Percentiles rank a stretch among this genome's conserved stretches.
These are phyloP conservation scores for Kodamaea neixiangensis DNA, from an alignment of 805 yeast genomes.

Conservation along the genomic window DNA sequence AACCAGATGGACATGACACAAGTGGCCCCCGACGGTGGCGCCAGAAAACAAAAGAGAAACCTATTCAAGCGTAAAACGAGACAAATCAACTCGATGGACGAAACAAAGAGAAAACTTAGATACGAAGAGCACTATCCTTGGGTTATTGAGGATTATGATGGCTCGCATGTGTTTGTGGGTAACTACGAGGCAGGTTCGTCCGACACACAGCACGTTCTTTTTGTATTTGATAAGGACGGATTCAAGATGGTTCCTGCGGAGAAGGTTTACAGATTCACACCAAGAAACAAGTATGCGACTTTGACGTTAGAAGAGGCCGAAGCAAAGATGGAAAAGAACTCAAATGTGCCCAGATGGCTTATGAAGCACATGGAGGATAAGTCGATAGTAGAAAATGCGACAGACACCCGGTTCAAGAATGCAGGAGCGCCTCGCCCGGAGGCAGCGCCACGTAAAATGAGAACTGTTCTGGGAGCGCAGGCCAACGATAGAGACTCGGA, in stretches of 20 bases:
- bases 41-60: slow-evolving; percentile 61
- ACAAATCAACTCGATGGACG: slow-evolving; percentile 80
- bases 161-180: slow-evolving; percentile 92
- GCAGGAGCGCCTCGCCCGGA: slow-evolving; percentile 11
- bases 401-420: slow-evolving; percentile 46
- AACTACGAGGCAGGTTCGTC: slow-evolving; percentile 88
- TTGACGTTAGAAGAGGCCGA: slow-evolving; percentile 96
- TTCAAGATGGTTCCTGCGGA: slow-evolving; percentile 95
- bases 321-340: slow-evolving; percentile 81
- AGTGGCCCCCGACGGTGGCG: slow-evolving; percentile 93
- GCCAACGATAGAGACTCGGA: slow-evolving; percentile 65
- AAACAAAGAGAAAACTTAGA: slow-evolving; percentile 76
- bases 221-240: slow-evolving; percentile 83
- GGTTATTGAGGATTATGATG: slow-evolving; percentile 97
- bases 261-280: slow-evolving; percentile 90
- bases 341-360: slow-evolving; percentile 86
- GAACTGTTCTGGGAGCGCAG: slow-evolving; percentile 46
- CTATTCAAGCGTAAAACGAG: slow-evolving; percentile 76
- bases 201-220: slow-evolving; percentile 75
- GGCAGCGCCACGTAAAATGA: slow-evolving; percentile 24
- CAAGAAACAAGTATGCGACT: slow-evolving; percentile 90
- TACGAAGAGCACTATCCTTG: slow-evolving; percentile 98
- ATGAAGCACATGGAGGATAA: slow-evolving; percentile 81
- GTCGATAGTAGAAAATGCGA: slow-evolving; percentile 40
- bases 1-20: slow-evolving; percentile 54